Evolutionary conservation across 2,329 filamentous ascomycete genomes (phyloP).

Genomic region (Neocatenulostroma microsporum): DNA sequence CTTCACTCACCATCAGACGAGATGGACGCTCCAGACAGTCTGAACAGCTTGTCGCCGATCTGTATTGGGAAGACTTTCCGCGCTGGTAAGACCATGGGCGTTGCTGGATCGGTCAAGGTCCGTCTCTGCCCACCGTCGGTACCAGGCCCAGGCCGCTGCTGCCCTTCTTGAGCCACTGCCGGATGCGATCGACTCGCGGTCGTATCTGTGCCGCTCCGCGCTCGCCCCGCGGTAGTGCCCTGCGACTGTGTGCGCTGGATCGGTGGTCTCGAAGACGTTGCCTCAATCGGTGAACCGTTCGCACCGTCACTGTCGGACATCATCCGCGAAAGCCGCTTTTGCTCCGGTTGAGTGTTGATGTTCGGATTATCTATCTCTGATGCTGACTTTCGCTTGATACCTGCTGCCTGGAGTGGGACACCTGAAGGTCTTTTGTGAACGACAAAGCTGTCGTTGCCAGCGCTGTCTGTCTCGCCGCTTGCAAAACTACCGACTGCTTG

Average conservation of each 20-base stretch:
- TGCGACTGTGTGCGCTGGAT: conserved; percentile 6
- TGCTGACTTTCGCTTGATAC: conserved; percentile 18
- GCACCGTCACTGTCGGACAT: conserved; percentile 14
- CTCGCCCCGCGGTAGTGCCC: conserved; percentile 5
- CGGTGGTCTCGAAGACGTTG: no score
- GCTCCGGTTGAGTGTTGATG: conserved; percentile 2
- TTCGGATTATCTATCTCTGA: conserved; percentile 7
- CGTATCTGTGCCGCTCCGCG: conserved; percentile 7
- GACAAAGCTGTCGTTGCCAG: conserved; percentile 12
- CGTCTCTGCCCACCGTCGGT: conserved; percentile 6
- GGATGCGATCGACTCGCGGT: conserved; percentile 2
- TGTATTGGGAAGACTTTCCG: conserved; percentile 66
- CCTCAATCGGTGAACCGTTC: conserved; percentile 8
- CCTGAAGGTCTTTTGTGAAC: conserved; percentile 10
- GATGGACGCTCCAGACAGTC: conserved; percentile 61
- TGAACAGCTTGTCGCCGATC: conserved; percentile 61
- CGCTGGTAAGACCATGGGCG: conserved; percentile 51
- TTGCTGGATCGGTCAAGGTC: conserved; percentile 12
- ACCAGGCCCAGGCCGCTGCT: conserved; percentile 1
- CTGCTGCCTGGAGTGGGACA: conserved; percentile 5
- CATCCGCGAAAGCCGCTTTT: conserved; percentile 12
- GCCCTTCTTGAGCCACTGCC: background rate
- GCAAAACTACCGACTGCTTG: conserved; percentile 12
- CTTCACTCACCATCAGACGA: conserved; percentile 58
- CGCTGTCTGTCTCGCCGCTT: no score